These are phyloP conservation scores for Fusarium domesticum DNA, from an alignment of 2,329 filamentous ascomycete species.

Conservation along the genomic window DNA sequence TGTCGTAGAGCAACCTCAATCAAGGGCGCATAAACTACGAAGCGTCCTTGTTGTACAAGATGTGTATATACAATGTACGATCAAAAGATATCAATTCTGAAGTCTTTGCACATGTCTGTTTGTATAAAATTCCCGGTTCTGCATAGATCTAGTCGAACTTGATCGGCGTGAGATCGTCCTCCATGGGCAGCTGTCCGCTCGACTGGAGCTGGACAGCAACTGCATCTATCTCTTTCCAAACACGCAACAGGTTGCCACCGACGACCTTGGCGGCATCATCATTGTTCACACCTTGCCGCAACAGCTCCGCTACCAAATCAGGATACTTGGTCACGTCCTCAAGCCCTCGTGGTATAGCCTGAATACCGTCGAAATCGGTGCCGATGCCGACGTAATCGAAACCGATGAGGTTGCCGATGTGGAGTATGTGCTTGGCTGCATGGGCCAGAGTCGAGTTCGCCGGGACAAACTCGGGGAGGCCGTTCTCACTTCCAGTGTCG, in stretches of 20 bases:
- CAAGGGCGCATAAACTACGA: constrained; percentile 3
- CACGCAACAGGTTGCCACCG: constrained; percentile 77
- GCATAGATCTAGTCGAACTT: constrained; percentile 12
- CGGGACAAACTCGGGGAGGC: constrained; percentile 65
- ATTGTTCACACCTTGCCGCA: constrained; percentile 71
- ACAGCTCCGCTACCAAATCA: constrained; percentile 69
- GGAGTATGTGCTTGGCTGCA: constrained; percentile 74
- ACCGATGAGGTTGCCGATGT: constrained; percentile 81
- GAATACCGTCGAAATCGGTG: constrained; percentile 84
- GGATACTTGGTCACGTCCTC: constrained; percentile 86
- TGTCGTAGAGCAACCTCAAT: no score
- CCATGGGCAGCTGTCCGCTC: constrained; percentile 49
- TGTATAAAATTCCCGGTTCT: no score
- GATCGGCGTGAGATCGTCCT: constrained; percentile 44
- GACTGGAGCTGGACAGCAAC: constrained; percentile 66
- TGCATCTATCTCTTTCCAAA: constrained; percentile 76
- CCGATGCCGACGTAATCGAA: constrained; percentile 87
- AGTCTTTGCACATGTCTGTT: constrained; percentile 5
- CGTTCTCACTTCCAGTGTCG: constrained; percentile 54
- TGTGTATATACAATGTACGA: constrained; percentile 33
- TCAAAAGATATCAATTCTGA: constrained; percentile 18
- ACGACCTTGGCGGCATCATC: constrained; percentile 70
- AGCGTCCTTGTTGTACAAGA: constrained; percentile 29
- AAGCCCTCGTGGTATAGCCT: constrained; percentile 64
- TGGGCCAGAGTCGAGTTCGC: constrained; percentile 71